Conservation (phyloP, 106 monocot species). For the Apostasia ramifera region DNA sequence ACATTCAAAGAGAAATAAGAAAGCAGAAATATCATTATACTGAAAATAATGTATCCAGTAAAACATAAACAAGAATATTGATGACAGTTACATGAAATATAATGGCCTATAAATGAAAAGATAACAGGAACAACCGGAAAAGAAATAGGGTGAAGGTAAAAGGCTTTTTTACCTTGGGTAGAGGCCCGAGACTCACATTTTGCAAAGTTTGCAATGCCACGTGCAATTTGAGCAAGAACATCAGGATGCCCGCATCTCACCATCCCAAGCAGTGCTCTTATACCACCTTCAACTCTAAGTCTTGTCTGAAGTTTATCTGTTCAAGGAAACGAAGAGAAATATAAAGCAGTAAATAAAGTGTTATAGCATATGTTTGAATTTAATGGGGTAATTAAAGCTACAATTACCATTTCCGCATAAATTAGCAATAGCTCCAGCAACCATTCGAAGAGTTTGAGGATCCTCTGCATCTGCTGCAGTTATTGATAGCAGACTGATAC, state of each 20-base stretch:
- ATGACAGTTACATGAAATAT: too few relatives aligned
- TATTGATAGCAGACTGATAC: conserved; percentile 68
- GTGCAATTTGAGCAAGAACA: conserved; percentile 98
- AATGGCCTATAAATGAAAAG: too few relatives aligned
- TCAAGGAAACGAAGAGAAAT: conserved; percentile 5
- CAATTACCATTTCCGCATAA: conserved; percentile 90
- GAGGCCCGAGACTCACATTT: conserved; percentile 96
- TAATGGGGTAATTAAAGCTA: neutral
- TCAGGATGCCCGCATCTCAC: conserved; percentile 89
- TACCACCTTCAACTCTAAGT: conserved; percentile 85
- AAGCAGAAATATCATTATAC: too few relatives aligned
- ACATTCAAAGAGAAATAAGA: too few relatives aligned
- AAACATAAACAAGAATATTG: too few relatives aligned
- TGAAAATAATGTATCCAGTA: too few relatives aligned
- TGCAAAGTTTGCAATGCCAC: conserved; percentile 99
- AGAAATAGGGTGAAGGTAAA: too few relatives aligned
- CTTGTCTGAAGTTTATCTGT: conserved; percentile 81
- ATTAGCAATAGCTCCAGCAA: conserved; percentile 98
- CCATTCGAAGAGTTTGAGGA: conserved; percentile 97
- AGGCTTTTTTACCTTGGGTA: conserved; percentile 55
- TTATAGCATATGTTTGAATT: too few relatives aligned
- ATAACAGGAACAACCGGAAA: too few relatives aligned
- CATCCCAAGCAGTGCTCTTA: conserved; percentile 88
- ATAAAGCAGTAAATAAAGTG: too few relatives aligned
- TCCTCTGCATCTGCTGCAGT: conserved; percentile 89